These are phyloP conservation scores for Venturia effusa DNA, from an alignment of 2,329 filamentous ascomycete genomes.

Conservation along the genomic window DNA sequence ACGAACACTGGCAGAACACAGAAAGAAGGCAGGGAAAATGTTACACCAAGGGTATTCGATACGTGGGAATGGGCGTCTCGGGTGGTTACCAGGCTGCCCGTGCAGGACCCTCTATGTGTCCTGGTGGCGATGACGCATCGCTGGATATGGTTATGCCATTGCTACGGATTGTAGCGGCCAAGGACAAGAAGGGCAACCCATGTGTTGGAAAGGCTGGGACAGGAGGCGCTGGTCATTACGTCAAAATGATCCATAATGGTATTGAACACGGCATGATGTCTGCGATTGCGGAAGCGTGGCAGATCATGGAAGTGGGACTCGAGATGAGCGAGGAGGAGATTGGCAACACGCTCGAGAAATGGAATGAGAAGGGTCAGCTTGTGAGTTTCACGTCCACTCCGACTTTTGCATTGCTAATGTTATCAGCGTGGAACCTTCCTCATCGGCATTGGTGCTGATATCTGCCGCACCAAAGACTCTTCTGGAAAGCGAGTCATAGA, in stretches of 20 bases:
- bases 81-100: constrained; percentile 60
- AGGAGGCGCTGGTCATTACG: constrained; percentile 56
- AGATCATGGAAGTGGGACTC: constrained; percentile 48
- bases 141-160: constrained; percentile 51
- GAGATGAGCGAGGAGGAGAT: constrained; percentile 51
- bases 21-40: constrained; percentile 51
- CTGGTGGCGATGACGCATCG: constrained; percentile 47
- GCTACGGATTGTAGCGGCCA: constrained; percentile 50
- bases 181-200: constrained; percentile 46
- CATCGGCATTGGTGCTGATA: constrained; percentile 50
- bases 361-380: constrained; percentile 50
- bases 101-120: constrained; percentile 56
- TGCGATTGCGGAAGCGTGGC: constrained; percentile 54
- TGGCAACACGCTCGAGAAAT: constrained; percentile 46
- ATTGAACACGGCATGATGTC: constrained; percentile 65
- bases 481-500: constrained; percentile 41
- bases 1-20: constrained; percentile 56
- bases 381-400: constrained; percentile 18
- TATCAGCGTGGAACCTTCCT: constrained; percentile 46
- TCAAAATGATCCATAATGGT: constrained; percentile 68
- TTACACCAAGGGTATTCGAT: constrained; percentile 46
- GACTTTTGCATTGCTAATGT: constrained; percentile 1
- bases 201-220: constrained; percentile 52
- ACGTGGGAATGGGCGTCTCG: constrained; percentile 57
- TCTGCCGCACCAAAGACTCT: constrained; percentile 43